Percentiles rank a stretch among this genome's conserved stretches.
Evolutionary conservation across 352 stramenopile genomes (phyloP).

Genomic region (Halophytophthora batemanensis): DNA sequence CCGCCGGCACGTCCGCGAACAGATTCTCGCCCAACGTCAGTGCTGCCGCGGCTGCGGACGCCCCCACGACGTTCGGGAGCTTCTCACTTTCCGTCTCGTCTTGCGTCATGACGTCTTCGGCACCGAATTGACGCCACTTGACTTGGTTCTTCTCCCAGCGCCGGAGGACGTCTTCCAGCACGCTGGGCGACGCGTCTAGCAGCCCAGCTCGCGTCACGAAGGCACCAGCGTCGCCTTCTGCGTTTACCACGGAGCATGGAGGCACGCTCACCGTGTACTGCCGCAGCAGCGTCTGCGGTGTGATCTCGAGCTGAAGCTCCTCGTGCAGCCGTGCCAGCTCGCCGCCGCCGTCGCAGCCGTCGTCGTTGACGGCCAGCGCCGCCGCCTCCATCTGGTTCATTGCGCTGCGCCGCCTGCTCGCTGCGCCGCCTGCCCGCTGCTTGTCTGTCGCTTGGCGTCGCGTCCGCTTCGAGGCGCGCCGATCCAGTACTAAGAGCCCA

Average conservation of each 20-base stretch:
- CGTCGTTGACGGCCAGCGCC: conserved; percentile 21
- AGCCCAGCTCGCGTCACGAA: conserved; percentile 16
- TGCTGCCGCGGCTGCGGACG: background rate
- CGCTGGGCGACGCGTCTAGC: conserved; percentile 32
- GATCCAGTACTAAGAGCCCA: too few species aligned
- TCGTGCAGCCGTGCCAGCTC: conserved; percentile 52
- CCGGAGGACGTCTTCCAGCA: conserved; percentile 42
- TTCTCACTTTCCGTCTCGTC: conserved; percentile 3
- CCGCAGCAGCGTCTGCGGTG: conserved; percentile 58
- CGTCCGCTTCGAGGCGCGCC: too few species aligned
- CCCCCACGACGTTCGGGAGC: background rate
- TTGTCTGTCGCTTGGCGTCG: too few species aligned
- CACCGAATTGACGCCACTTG: conserved; percentile 41
- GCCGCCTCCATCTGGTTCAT: too few species aligned
- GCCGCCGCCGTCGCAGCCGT: conserved; percentile 14
- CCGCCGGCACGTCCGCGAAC: conserved; percentile 19
- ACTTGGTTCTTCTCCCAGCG: conserved; percentile 60
- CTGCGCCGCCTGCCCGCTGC: too few species aligned
- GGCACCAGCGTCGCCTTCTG: background rate
- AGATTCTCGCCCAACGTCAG: conserved; percentile 15
- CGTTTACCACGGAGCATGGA: conserved; percentile 23
- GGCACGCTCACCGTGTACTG: conserved; percentile 82
- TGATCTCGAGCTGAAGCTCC: conserved; percentile 66
- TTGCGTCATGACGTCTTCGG: conserved; percentile 6
- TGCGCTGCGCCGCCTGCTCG: conserved; percentile 7